Percentiles rank a stretch among this genome's conserved stretches.
phyloP scores from a whole-genome alignment of 2,329 filamentous ascomycete species.

The Aaosphaeria arxii region DNA sequence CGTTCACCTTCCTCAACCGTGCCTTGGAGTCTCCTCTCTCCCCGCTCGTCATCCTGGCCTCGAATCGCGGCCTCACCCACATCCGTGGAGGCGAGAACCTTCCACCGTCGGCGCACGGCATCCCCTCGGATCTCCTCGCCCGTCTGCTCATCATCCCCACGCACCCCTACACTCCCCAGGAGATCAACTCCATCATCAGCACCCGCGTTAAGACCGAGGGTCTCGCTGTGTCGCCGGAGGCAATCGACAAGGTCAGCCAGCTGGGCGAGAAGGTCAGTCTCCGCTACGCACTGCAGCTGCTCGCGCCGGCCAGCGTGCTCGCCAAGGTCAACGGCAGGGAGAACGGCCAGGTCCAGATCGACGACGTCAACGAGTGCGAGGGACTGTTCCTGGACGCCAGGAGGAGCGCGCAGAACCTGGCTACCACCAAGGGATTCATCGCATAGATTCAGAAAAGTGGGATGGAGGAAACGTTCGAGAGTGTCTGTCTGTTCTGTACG shows the following conservation, averaged over 20 bases:
- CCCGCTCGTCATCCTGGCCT: slow-evolving; percentile 95
- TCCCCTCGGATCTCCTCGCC: slow-evolving; percentile 89
- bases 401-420: slow-evolving; percentile 42
- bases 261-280: slow-evolving; percentile 87
- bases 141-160: slow-evolving; percentile 96
- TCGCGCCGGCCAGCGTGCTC: slow-evolving; percentile 87
- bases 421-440: slow-evolving; percentile 30
- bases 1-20: slow-evolving; percentile 97
- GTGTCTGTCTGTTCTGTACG: neutral
- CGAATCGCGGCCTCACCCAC: slow-evolving; percentile 90
- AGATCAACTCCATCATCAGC: slow-evolving; percentile 89
- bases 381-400: slow-evolving; percentile 48
- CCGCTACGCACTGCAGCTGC: slow-evolving; percentile 87
- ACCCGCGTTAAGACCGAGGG: slow-evolving; percentile 80
- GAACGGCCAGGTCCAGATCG: slow-evolving; percentile 47
- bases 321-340: slow-evolving; percentile 63
- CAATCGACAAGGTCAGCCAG: slow-evolving; percentile 81
- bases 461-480: neutral
- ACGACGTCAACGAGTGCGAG: slow-evolving; percentile 55
- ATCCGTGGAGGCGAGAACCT: slow-evolving; percentile 77
- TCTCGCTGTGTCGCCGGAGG: slow-evolving; percentile 74
- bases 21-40: slow-evolving; percentile 94
- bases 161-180: slow-evolving; percentile 78
- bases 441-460: slow-evolving; percentile 12
- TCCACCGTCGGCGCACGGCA: slow-evolving; percentile 74